Conservation (phyloP, 495 filamentous ascomycete species). For the Penicillium psychrofluorescens region DNA sequence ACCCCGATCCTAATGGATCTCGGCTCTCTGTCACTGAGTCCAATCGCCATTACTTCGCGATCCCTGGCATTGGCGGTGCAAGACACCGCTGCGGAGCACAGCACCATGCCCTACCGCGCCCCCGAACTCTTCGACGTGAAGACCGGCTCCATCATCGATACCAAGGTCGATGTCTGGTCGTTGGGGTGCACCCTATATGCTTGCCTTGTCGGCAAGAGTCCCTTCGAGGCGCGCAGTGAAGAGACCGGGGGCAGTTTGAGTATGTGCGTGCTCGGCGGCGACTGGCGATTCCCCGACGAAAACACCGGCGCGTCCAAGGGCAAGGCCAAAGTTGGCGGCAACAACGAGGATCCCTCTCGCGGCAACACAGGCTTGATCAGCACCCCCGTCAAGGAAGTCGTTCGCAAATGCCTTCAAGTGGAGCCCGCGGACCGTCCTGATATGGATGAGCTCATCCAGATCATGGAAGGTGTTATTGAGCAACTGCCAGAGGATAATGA, state of each 20-base stretch:
- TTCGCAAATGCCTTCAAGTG: slow-evolving; percentile 82
- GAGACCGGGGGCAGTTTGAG: slow-evolving; percentile 92
- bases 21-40: slow-evolving; percentile 81
- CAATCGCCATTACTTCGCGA: slow-evolving; percentile 87
- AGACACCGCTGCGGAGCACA: slow-evolving; percentile 90
- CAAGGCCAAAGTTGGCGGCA: slow-evolving; percentile 37
- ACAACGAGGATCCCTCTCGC: slow-evolving; percentile 17
- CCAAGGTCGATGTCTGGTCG: slow-evolving; percentile 97
- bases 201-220: slow-evolving; percentile 89
- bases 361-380: slow-evolving; percentile 46
- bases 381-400: slow-evolving; percentile 73
- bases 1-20: slow-evolving; percentile 98
- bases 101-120: slow-evolving; percentile 96
- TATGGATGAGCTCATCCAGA: slow-evolving; percentile 77
- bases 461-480: slow-evolving; percentile 69
- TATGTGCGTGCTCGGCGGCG: slow-evolving; percentile 83
- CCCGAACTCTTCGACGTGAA: slow-evolving; percentile 98
- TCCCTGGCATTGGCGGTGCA: slow-evolving; percentile 86
- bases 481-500: slow-evolving; percentile 66
- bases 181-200: slow-evolving; percentile 94
- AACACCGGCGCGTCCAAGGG: slow-evolving; percentile 49
- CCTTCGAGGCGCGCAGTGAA: slow-evolving; percentile 90
- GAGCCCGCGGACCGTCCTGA: slow-evolving; percentile 87
- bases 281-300: slow-evolving; percentile 92
- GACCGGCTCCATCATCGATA: slow-evolving; percentile 85